Conservation (phyloP, 345 rosid genomes). For the Cardiospermum halicacabum region DNA sequence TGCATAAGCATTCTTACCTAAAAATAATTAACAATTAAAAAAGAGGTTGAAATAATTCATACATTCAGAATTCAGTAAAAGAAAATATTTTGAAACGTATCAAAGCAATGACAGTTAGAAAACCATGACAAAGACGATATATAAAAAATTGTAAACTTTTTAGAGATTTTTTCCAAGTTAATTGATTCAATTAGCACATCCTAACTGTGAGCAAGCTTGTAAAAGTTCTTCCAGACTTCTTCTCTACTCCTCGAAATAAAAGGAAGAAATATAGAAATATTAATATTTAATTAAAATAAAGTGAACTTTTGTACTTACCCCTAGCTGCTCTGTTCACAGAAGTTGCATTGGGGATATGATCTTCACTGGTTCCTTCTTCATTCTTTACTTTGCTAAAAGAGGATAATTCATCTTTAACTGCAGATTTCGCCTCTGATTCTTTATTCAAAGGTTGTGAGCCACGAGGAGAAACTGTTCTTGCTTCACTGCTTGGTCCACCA, state of each 20-base stretch:
- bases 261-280: neutral
- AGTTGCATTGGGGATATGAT: conserved; percentile 32
- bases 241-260: neutral
- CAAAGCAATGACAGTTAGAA: neutral
- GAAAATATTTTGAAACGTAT: neutral
- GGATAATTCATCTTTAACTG: conserved; percentile 28
- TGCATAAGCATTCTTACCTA: conserved; percentile 88
- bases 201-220: neutral
- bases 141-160: neutral
- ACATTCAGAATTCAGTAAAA: conserved; percentile 1
- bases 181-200: neutral
- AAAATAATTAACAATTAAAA: conserved; percentile 12
- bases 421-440: conserved; percentile 27
- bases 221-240: neutral
- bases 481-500: conserved; percentile 29
- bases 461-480: conserved; percentile 22
- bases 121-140: neutral
- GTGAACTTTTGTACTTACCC: conserved; percentile 42
- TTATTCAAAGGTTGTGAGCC: conserved; percentile 29
- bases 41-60: conserved; percentile 1
- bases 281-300: neutral
- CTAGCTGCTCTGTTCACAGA: conserved; percentile 35
- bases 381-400: conserved; percentile 28
- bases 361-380: conserved; percentile 44
- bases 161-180: neutral